These are phyloP conservation scores for Trifolium pratense DNA, from an alignment of 306 rosid species.

Conservation along the genomic window DNA sequence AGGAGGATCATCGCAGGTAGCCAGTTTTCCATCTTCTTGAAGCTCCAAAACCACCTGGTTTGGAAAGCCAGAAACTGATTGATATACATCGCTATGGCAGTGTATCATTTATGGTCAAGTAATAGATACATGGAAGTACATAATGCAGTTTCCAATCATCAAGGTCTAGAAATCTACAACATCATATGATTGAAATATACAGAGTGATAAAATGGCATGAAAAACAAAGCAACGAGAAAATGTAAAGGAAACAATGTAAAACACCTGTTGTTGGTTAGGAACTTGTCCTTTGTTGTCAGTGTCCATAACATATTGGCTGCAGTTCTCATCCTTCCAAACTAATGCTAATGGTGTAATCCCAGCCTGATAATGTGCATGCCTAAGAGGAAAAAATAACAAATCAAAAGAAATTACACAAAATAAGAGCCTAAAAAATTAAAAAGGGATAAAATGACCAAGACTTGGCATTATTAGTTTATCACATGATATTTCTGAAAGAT, in stretches of 20 bases:
- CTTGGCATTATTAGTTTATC: background rate
- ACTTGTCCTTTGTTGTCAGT: constrained; percentile 85
- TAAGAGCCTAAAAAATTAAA: constrained; percentile 1
- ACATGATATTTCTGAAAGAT: background rate
- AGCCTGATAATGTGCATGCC: constrained; percentile 95
- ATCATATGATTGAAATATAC: constrained; percentile 4
- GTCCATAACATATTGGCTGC: constrained; percentile 94
- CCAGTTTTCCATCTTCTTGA: constrained; percentile 77
- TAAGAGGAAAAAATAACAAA: constrained; percentile 32
- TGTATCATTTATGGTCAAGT: constrained; percentile 21
- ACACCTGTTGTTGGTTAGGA: constrained; percentile 92
- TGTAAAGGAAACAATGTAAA: constrained; percentile 21
- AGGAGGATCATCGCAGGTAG: constrained; percentile 89
- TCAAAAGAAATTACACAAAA: constrained; percentile 24
- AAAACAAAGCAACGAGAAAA: constrained; percentile 32
- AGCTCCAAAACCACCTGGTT: constrained; percentile 85
- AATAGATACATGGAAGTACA: constrained; percentile 2
- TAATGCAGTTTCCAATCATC: constrained; percentile 32
- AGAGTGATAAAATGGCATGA: constrained; percentile 9
- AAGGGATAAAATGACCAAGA: background rate
- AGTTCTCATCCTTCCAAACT: constrained; percentile 94
- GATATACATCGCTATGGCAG: constrained; percentile 15
- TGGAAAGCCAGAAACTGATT: constrained; percentile 18
- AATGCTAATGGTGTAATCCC: constrained; percentile 86
- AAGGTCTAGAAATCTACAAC: constrained; percentile 26